A percentile compares a stretch with the other conserved stretches of the same genome.
phyloP scores from a whole-genome alignment of 2,329 filamentous ascomycete species.

The Polychaeton citri region DNA sequence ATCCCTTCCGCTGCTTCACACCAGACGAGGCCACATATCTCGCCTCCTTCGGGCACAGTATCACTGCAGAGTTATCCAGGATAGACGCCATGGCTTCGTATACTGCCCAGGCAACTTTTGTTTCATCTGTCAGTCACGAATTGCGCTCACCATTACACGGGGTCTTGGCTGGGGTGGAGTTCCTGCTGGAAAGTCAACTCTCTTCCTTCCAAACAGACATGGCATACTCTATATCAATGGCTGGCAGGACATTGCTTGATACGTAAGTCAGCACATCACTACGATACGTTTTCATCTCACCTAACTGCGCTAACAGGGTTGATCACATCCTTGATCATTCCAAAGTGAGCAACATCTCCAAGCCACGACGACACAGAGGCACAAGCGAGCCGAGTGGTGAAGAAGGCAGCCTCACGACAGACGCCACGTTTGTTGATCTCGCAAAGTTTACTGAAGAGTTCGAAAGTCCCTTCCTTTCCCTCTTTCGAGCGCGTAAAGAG shows the following conservation, averaged over 20 bases:
- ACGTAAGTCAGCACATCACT: conserved; percentile 15
- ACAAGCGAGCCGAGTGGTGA: background rate
- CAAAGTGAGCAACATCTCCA: conserved; percentile 25
- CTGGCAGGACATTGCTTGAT: conserved; percentile 37
- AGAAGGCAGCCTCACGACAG: background rate
- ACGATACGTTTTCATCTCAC: background rate
- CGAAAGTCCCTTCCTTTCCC: background rate
- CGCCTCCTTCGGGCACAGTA: conserved; percentile 25
- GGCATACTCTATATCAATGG: conserved; percentile 34
- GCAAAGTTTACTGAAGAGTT: conserved; percentile 13
- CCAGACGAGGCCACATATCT: conserved; percentile 24
- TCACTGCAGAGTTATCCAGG: conserved; percentile 25
- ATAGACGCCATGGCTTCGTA: conserved; percentile 26
- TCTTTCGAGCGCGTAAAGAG: background rate
- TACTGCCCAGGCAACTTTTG: conserved; percentile 37
- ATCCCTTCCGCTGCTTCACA: conserved; percentile 21
- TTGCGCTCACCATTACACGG: conserved; percentile 36
- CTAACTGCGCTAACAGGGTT: conserved; percentile 9
- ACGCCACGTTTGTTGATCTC: conserved; percentile 7
- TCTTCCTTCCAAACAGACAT: conserved; percentile 29
- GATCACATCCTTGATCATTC: conserved; percentile 29
- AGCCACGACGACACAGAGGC: background rate
- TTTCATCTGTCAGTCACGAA: conserved; percentile 39
- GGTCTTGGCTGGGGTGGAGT: conserved; percentile 32
- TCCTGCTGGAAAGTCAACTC: conserved; percentile 31